These are phyloP conservation scores for Pythium volutum DNA, from an alignment of 352 stramenopile species.

Conservation along the genomic window DNA sequence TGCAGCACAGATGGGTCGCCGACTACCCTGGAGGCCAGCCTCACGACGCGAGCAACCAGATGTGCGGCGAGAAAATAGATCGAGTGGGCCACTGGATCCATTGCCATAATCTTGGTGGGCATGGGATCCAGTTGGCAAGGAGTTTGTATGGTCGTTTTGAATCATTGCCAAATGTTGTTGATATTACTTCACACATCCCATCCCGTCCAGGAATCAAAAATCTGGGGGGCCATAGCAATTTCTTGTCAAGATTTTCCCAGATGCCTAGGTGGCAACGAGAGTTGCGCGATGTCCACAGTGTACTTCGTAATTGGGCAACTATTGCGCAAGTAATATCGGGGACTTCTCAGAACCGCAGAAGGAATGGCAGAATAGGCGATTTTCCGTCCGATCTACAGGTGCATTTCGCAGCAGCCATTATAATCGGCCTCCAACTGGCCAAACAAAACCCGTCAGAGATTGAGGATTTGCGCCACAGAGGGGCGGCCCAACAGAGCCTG, in stretches of 20 bases:
- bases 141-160: not conserved
- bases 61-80: conserved; percentile 15
- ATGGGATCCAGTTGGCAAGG: not conserved
- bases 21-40: too few relatives aligned
- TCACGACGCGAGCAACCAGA: conserved; percentile 1
- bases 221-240: too few relatives aligned
- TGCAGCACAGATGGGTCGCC: too few relatives aligned
- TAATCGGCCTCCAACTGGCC: not conserved
- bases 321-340: too few relatives aligned
- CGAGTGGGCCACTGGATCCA: conserved; percentile 6
- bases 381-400: conserved; percentile 3
- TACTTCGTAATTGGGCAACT: too few relatives aligned
- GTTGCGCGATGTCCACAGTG: too few relatives aligned
- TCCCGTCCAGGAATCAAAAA: too few relatives aligned
- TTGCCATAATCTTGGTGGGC: not conserved
- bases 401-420: not conserved
- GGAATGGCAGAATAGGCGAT: not conserved
- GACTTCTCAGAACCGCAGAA: not conserved
- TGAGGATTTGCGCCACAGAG: not conserved
- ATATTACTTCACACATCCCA: too few relatives aligned
- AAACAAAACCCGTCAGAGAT: not conserved
- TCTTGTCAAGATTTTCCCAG: too few relatives aligned
- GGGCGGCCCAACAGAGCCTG: too few relatives aligned
- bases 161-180: not conserved
- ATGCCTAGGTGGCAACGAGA: too few relatives aligned